phyloP scores from a whole-genome alignment of 2,329 filamentous ascomycete species.

The Endothia cerciana region DNA sequence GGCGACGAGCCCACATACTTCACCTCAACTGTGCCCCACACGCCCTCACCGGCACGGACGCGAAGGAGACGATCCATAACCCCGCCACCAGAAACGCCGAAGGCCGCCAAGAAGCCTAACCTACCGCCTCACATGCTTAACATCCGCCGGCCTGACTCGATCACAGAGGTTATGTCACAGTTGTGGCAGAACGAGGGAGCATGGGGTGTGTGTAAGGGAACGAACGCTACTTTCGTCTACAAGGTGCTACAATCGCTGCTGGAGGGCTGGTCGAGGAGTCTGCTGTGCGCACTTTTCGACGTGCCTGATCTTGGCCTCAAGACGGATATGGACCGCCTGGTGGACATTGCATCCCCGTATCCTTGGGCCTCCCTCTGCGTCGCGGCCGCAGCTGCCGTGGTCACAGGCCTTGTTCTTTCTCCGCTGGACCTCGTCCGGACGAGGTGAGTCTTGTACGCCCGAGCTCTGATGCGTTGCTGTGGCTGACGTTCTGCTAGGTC shows the following conservation, averaged over 20 bases:
- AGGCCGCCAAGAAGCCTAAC: constrained; percentile 41
- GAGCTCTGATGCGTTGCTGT: not conserved
- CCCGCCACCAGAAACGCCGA: constrained; percentile 39
- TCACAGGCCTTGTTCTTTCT: constrained; percentile 79
- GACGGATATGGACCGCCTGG: constrained; percentile 76
- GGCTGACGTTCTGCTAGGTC: constrained; percentile 56
- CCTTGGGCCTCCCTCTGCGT: constrained; percentile 82
- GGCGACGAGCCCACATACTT: constrained; percentile 85
- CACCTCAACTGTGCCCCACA: constrained; percentile 64
- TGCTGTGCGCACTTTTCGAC: constrained; percentile 88
- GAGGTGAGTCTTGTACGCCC: constrained; percentile 47
- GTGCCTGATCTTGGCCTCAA: constrained; percentile 81
- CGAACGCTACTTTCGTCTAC: constrained; percentile 92
- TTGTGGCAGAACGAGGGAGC: constrained; percentile 88
- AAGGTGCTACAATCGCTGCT: constrained; percentile 82
- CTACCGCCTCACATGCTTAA: constrained; percentile 64
- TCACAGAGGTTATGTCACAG: constrained; percentile 84
- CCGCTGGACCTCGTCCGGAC: constrained; percentile 92
- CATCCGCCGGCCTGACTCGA: constrained; percentile 75
- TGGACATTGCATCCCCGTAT: constrained; percentile 74
- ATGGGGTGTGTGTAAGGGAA: constrained; percentile 93
- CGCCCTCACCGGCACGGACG: constrained; percentile 52
- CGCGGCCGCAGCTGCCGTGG: constrained; percentile 64
- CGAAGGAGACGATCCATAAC: constrained; percentile 40
- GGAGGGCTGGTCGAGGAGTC: constrained; percentile 88